Conservation (phyloP, 1,284 basidiomycete species). For the Megacollybia platyphylla region DNA sequence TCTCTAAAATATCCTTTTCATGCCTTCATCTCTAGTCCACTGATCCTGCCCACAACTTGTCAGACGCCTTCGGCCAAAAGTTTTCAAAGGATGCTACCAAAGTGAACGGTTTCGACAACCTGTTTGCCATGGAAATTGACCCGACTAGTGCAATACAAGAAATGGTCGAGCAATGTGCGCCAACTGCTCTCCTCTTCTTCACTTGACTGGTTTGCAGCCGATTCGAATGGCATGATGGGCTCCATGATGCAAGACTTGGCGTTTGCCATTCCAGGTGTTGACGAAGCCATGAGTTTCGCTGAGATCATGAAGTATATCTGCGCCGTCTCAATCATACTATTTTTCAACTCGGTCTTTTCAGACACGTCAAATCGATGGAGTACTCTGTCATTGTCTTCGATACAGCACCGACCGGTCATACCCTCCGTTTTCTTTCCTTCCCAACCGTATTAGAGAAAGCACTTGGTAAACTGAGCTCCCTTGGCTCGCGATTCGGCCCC, state of each 20-base stretch:
- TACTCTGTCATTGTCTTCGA: slow-evolving; percentile 99
- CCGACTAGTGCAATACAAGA: slow-evolving; percentile 95
- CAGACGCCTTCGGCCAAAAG: slow-evolving; percentile 98
- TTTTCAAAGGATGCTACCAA: slow-evolving; percentile 99
- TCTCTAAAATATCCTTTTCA: not conserved
- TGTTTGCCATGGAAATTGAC: slow-evolving; percentile 99
- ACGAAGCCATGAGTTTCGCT: slow-evolving; percentile 99
- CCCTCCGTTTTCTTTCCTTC: slow-evolving; percentile 95
- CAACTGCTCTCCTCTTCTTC: slow-evolving; percentile 1
- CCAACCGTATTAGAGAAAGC: slow-evolving; percentile 97
- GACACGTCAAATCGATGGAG: slow-evolving; percentile 99
- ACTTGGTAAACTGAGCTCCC: slow-evolving; percentile 83
- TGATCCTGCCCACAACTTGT: slow-evolving; percentile 97
- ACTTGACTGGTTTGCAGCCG: slow-evolving; percentile 35
- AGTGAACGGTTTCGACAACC: slow-evolving; percentile 95
- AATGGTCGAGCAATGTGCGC: slow-evolving; percentile 94
- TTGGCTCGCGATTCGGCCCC: slow-evolving; percentile 90
- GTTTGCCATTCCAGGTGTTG: slow-evolving; percentile 97
- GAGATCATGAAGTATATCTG: slow-evolving; percentile 96
- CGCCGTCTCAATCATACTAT: not conserved
- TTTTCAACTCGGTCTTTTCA: slow-evolving; percentile 16
- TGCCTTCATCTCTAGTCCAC: slow-evolving; percentile 60
- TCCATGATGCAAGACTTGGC: slow-evolving; percentile 99
- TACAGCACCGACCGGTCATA: slow-evolving; percentile 97
- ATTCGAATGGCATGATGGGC: slow-evolving; percentile 92